Conservation (phyloP, 2,329 filamentous ascomycete species). For the Bipolaris sorokiniana region DNA sequence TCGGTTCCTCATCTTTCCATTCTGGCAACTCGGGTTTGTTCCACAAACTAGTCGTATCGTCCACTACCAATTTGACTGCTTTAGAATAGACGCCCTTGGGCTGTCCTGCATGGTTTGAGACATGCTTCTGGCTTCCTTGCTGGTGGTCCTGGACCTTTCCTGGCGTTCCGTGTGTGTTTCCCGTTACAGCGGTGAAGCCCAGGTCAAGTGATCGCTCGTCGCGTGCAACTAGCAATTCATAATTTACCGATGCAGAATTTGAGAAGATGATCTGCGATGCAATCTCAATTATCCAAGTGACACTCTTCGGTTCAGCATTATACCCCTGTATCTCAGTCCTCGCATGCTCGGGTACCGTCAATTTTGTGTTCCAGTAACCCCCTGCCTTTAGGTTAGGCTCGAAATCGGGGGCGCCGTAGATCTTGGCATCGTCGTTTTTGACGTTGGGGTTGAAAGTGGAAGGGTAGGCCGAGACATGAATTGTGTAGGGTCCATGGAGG, state of each 20-base stretch:
- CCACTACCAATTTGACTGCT: constrained; percentile 76
- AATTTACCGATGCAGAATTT: constrained; percentile 82
- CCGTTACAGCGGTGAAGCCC: constrained; percentile 64
- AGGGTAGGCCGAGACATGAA: constrained; percentile 86
- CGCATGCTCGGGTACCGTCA: constrained; percentile 80
- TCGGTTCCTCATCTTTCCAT: constrained; percentile 54
- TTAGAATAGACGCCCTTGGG: constrained; percentile 82
- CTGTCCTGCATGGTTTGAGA: constrained; percentile 63
- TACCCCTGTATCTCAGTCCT: constrained; percentile 51
- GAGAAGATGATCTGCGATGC: constrained; percentile 95
- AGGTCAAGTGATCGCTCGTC: constrained; percentile 83
- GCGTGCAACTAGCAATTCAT: constrained; percentile 82
- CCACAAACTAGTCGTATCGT: constrained; percentile 90
- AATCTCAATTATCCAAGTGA: constrained; percentile 90
- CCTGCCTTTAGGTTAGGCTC: constrained; percentile 97
- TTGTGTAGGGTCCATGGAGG: constrained; percentile 91
- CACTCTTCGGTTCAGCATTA: constrained; percentile 57
- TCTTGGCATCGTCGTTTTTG: constrained; percentile 72
- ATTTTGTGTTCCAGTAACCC: constrained; percentile 79
- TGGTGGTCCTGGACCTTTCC: constrained; percentile 80
- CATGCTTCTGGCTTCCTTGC: constrained; percentile 63
- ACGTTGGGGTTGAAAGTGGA: constrained; percentile 81
- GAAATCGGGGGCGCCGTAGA: constrained; percentile 83
- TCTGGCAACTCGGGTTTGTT: constrained; percentile 84
- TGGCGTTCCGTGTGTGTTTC: constrained; percentile 55